These are phyloP conservation scores for Psidium guajava DNA, from an alignment of 345 rosid species.

Conservation along the genomic window DNA sequence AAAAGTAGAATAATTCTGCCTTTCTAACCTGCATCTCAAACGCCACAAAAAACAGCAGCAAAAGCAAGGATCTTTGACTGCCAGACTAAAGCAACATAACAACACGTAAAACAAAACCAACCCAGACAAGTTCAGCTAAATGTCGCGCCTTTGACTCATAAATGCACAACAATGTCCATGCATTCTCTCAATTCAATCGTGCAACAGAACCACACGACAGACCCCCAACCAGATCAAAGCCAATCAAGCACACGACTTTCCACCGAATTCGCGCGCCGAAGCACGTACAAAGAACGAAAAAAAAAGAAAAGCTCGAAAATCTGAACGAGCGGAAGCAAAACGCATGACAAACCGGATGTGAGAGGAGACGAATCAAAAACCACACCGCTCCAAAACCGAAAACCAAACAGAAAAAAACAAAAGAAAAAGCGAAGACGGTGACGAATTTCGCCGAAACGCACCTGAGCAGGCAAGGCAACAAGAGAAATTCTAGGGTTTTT, in stretches of 20 bases:
- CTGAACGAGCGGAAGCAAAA: background rate
- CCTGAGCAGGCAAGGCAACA: background rate
- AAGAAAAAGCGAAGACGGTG: background rate
- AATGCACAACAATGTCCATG: background rate
- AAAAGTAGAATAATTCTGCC: background rate
- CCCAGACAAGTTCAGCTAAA: background rate
- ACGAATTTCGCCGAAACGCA: background rate
- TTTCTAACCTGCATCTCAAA: background rate
- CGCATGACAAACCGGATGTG: slow-evolving; percentile 20
- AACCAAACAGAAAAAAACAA: background rate
- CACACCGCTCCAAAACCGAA: background rate
- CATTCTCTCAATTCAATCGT: slow-evolving; percentile 23
- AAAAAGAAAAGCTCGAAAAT: background rate
- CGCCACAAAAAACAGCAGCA: background rate
- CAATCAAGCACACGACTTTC: background rate
- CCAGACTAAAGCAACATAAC: background rate
- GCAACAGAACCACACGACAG: background rate
- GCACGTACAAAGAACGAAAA: background rate
- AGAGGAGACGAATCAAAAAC: background rate
- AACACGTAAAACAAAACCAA: background rate
- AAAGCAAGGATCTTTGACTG: background rate
- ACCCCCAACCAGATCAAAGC: background rate
- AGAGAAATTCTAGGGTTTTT: slow-evolving; percentile 31
- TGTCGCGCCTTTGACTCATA: background rate
- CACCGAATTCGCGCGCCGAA: background rate